Evolutionary conservation across 2,329 filamentous ascomycete genomes (phyloP).

Genomic region (Hirsutella thompsonii): DNA sequence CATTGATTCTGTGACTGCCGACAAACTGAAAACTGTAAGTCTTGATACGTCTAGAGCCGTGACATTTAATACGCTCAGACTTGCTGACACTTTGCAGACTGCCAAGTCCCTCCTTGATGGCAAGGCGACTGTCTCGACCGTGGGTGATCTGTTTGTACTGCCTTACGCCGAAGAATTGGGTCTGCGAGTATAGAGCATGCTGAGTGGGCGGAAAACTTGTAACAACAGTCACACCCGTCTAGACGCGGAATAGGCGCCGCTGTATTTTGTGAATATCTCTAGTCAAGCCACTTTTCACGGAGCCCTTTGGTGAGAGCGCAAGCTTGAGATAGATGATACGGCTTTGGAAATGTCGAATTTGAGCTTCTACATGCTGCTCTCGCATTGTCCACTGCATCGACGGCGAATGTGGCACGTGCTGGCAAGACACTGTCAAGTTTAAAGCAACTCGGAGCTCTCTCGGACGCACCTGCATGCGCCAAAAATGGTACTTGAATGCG

Average conservation of each 20-base stretch:
- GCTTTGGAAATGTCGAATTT: no score
- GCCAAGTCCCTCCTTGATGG: conserved; percentile 78
- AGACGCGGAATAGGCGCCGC: conserved; percentile 21
- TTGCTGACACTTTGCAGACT: conserved; percentile 38
- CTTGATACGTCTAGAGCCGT: not conserved
- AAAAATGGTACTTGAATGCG: no score
- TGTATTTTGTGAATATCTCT: conserved; percentile 30
- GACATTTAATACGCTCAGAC: not conserved
- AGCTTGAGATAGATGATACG: not conserved
- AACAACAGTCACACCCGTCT: conserved; percentile 29
- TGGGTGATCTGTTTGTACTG: conserved; percentile 83
- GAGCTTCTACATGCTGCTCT: no score
- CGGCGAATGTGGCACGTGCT: no score
- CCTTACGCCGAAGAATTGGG: conserved; percentile 92
- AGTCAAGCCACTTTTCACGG: conserved; percentile 24
- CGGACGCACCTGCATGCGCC: no score
- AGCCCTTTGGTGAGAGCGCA: conserved; percentile 1
- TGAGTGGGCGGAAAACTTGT: conserved; percentile 19
- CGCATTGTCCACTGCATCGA: no score
- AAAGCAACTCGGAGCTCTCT: no score
- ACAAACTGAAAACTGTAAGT: conserved; percentile 77
- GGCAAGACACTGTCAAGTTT: no score
- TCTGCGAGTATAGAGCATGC: conserved; percentile 66
- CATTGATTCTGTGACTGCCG: conserved; percentile 68
- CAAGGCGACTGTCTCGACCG: conserved; percentile 79